Evolutionary conservation across 768 basidiomycete genomes (phyloP).

Genomic region (Cyathus striatus): DNA sequence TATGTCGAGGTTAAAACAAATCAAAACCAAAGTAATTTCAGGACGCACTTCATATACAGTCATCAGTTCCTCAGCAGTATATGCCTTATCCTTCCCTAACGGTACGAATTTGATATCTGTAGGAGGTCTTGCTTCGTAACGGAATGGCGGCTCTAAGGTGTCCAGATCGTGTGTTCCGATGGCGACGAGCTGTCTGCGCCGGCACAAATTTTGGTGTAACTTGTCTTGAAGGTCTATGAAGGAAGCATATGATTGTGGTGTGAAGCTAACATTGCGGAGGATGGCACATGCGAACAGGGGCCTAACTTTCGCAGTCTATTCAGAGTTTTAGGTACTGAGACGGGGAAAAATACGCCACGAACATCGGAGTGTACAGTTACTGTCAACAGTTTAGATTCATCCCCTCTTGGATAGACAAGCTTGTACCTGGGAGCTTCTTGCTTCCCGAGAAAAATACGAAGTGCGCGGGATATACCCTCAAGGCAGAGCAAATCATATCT

Average conservation of each 20-base stretch:
- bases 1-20: not conserved
- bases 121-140: constrained; percentile 78
- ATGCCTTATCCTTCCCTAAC: constrained; percentile 70
- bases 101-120: constrained; percentile 90
- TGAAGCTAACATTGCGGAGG: constrained; percentile 87
- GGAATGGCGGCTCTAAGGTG: constrained; percentile 81
- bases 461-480: constrained; percentile 88
- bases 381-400: constrained; percentile 60
- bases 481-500: constrained; percentile 98
- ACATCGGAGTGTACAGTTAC: constrained; percentile 73
- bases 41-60: constrained; percentile 78
- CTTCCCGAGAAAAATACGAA: constrained; percentile 78
- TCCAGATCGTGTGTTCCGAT: constrained; percentile 98
- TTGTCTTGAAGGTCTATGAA: constrained; percentile 99
- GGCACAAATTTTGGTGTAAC: constrained; percentile 92
- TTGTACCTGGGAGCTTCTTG: constrained; percentile 66
- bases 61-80: constrained; percentile 91
- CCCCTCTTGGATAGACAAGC: constrained; percentile 65
- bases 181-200: constrained; percentile 85
- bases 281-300: constrained; percentile 91
- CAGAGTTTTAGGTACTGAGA: too few species aligned
- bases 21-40: too few species aligned
- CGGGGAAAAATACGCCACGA: constrained; percentile 21
- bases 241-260: constrained; percentile 82
- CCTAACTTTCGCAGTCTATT: constrained; percentile 74